A percentile compares a stretch with the other conserved stretches of the same genome.
phyloP scores from a whole-genome alignment of 2,329 filamentous ascomycete genomes.

The Calonectria pseudoreteaudii region DNA sequence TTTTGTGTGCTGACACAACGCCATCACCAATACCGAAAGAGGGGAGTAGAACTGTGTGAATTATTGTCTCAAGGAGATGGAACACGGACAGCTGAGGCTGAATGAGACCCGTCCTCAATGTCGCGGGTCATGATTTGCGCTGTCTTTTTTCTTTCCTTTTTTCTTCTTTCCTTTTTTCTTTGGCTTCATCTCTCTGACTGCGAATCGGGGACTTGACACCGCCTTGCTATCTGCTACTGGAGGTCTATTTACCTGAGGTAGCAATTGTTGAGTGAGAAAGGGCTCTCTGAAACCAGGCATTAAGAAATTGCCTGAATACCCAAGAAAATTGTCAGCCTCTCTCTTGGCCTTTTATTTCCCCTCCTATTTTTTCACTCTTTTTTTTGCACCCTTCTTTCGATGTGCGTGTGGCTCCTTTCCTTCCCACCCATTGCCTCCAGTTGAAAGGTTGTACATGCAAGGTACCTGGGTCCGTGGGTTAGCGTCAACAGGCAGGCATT shows the following conservation, averaged over 20 bases:
- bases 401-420: not conserved
- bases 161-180: not conserved
- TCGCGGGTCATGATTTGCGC: not conserved
- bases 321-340: not conserved
- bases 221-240: not conserved
- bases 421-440: not conserved
- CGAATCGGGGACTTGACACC: not conserved
- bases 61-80: conserved; percentile 23
- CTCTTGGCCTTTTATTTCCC: not conserved
- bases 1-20: conserved; percentile 3
- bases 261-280: not conserved
- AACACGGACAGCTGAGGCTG: not conserved
- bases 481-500: conserved; percentile 2
- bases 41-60: not conserved
- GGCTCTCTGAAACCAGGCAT: not conserved
- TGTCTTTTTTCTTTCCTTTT: not conserved
- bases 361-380: too few relatives aligned
- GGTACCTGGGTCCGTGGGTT: conserved; percentile 3
- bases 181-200: conserved; percentile 3
- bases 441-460: conserved; percentile 1
- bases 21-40: not conserved
- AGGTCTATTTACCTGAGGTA: not conserved
- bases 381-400: not conserved
- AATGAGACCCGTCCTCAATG: not conserved
- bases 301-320: not conserved